Conservation (phyloP, 371 early-diverging fungal species). For the Syncephalis fuscata region DNA sequence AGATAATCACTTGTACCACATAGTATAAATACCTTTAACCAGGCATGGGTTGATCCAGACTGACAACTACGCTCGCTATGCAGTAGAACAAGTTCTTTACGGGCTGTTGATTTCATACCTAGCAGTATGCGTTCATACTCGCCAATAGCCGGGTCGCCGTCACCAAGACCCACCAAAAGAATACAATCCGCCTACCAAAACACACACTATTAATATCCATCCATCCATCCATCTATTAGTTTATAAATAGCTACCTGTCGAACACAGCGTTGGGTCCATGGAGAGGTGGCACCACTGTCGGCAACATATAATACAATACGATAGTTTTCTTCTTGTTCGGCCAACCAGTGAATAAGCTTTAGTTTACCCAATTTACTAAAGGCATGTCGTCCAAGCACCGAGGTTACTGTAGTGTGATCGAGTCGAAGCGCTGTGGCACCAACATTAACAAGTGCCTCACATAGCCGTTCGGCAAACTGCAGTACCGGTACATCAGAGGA, state of each 20-base stretch:
- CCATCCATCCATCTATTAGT: too few relatives aligned
- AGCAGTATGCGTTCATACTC: slow-evolving; percentile 84
- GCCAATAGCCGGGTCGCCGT: slow-evolving; percentile 74
- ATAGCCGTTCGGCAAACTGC: slow-evolving; percentile 75
- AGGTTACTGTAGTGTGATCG: slow-evolving; percentile 60
- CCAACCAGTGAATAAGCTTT: slow-evolving; percentile 80
- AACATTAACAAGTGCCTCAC: slow-evolving; percentile 50
- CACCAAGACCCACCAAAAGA: slow-evolving; percentile 78
- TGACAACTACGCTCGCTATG: slow-evolving; percentile 60
- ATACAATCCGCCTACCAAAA: slow-evolving; percentile 64
- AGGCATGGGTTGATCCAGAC: slow-evolving; percentile 71
- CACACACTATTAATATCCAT: slow-evolving; percentile 6
- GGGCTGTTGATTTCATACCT: slow-evolving; percentile 88
- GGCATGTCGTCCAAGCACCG: slow-evolving; percentile 77
- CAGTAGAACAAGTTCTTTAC: slow-evolving; percentile 86
- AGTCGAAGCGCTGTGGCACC: slow-evolving; percentile 60
- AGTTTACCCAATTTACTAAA: slow-evolving; percentile 81
- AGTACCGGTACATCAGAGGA: slow-evolving; percentile 61
- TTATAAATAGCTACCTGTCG: slow-evolving; percentile 53
- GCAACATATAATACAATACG: slow-evolving; percentile 86
- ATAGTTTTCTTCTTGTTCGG: slow-evolving; percentile 80
- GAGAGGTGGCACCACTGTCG: slow-evolving; percentile 75
- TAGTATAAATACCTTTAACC: slow-evolving; percentile 49
- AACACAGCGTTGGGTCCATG: slow-evolving; percentile 93
- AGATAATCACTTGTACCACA: not conserved